These are phyloP conservation scores for Trichoderma sp. DNA, from an alignment of 2,329 filamentous ascomycete genomes.

Conservation along the genomic window DNA sequence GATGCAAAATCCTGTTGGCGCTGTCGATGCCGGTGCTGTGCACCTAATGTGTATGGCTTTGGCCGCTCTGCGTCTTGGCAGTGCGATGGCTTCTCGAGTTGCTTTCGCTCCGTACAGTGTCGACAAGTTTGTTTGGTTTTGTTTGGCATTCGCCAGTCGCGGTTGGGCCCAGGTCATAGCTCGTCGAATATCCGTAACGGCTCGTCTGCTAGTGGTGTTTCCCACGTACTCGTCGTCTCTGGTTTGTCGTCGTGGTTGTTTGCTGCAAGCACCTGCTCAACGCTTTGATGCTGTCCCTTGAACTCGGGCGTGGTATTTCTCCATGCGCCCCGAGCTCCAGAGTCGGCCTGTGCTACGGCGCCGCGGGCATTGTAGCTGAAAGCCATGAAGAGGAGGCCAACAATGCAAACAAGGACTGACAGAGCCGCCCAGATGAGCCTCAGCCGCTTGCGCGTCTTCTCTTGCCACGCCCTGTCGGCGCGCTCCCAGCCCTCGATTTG, in stretches of 20 bases:
- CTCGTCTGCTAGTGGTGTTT: constrained; percentile 33
- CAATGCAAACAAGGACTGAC: constrained; percentile 45
- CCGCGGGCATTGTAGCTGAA: constrained; percentile 26
- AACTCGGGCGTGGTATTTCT: background rate
- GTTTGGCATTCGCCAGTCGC: background rate
- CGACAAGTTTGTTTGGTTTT: background rate
- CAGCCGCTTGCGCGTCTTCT: constrained; percentile 61
- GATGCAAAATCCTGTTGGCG: constrained; percentile 1
- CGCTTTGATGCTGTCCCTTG: constrained; percentile 15
- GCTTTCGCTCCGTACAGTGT: background rate
- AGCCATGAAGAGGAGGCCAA: constrained; percentile 43
- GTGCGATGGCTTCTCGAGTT: background rate
- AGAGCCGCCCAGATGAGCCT: constrained; percentile 62
- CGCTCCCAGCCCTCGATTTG: constrained; percentile 66
- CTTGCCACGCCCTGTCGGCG: constrained; percentile 65
- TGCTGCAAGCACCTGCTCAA: constrained; percentile 21
- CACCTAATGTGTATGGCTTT: background rate
- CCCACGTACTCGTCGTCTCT: constrained; percentile 27
- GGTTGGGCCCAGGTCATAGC: constrained; percentile 31
- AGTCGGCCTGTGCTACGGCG: constrained; percentile 6
- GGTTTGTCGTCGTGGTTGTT: constrained; percentile 23
- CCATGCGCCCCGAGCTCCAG: background rate
- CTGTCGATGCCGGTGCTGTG: background rate
- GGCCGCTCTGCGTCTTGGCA: background rate
- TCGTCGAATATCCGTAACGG: constrained; percentile 46